Evolutionary conservation across 1,139 yeast species (phyloP), one percentile per base, ranked within the genome.

Genomic region (Yamadazyma friedrichii): DNA sequence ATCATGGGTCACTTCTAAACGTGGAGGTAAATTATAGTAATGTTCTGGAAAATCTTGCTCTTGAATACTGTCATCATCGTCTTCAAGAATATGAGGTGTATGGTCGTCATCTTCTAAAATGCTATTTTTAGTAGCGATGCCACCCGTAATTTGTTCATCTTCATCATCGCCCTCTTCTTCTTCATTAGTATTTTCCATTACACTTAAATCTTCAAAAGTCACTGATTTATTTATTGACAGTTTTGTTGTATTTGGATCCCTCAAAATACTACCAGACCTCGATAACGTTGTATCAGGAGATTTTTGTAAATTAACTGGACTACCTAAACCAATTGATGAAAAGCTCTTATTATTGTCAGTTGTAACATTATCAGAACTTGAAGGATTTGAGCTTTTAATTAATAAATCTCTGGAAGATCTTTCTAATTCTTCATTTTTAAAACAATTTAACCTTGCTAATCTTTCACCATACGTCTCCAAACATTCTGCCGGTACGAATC

Each of bases 401-500:
- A 45, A 6, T 12, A 50, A 41, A 25, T 56, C 58, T 31, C 47
- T 47, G 3, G 53, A 42, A 15, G 50, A 44, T 47, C 75, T 66
- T 53, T 80, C 87, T 38, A 82, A 58, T 49, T 85, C 88, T 61
- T 88, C 96, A 63, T 93, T 93, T 51, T 89, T 84, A 76, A 91
- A 88, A 62, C 96, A 88, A 61, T 93, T 93, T 35, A 89, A 70
- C 42, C 98, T 72, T 0, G 98, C 98, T 41, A 94, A 67, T 43
- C 98, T 72, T 61, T 93, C 98, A 35, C 83, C 87, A 46, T 88
- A 89, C 0, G 96, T 88, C 62, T 93, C 98, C 35, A 93, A 69
- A 48, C 95, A 84, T 61, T 93, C 98, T 1, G 98, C 98, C 1
- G 98, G 98, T 1, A 95, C 94, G 65, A 91, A 94, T 3, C 98